Percentiles rank a stretch among this genome's conserved stretches.
Evolutionary conservation across 108 stramenopile species (phyloP).

Genomic region (Pseudonitzschia delicatissima): DNA sequence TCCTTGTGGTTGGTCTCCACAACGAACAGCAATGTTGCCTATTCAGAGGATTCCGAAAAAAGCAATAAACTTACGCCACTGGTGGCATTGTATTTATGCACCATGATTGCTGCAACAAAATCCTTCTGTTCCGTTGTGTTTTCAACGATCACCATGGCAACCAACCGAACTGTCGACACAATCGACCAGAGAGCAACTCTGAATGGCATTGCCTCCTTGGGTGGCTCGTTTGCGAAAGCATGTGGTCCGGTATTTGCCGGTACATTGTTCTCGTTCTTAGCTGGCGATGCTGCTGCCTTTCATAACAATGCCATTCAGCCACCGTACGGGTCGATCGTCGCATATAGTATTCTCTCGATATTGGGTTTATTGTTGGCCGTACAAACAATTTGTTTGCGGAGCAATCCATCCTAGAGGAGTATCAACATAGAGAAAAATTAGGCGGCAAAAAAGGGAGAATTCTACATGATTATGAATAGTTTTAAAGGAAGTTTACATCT

Average conservation of each 20-base stretch:
- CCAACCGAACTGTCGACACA: constrained; percentile 56
- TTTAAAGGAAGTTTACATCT: no score
- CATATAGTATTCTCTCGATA: constrained; percentile 5
- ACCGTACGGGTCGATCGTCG: constrained; percentile 16
- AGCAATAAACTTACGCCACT: neutral
- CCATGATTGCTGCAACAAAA: constrained; percentile 42
- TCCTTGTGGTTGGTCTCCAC: neutral
- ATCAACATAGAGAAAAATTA: neutral
- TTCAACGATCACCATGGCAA: constrained; percentile 47
- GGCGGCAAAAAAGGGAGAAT: neutral
- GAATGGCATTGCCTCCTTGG: constrained; percentile 66
- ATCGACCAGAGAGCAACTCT: constrained; percentile 51
- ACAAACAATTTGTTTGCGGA: neutral
- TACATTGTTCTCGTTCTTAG: constrained; percentile 12
- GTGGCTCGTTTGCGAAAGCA: constrained; percentile 55
- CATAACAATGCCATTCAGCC: neutral
- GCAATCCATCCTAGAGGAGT: neutral
- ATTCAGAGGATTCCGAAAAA: neutral
- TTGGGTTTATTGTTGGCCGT: constrained; percentile 2
- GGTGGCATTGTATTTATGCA: constrained; percentile 1
- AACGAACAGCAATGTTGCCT: neutral
- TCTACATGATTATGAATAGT: neutral
- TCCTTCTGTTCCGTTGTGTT: constrained; percentile 50
- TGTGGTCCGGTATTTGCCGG: constrained; percentile 60
- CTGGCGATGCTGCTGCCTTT: neutral